Percentiles rank a stretch among this genome's conserved stretches.
Evolutionary conservation across 345 rosid species (phyloP).

Genomic region (Lepidium aucheri): DNA sequence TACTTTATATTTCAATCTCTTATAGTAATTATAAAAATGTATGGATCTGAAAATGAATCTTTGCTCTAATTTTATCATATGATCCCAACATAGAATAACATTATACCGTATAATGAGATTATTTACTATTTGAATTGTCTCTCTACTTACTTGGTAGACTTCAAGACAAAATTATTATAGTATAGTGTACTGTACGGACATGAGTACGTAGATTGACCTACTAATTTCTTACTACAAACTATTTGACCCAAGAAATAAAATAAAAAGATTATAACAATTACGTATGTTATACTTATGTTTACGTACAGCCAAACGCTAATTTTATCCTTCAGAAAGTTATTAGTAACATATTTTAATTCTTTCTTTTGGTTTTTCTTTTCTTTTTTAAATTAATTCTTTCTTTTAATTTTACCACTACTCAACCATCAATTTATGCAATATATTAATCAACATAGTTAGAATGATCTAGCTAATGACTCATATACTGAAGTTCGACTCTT

Average conservation of each 20-base stretch:
- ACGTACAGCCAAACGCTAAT: background rate
- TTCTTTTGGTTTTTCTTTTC: no score
- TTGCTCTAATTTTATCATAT: background rate
- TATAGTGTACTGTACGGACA: conserved; percentile 2
- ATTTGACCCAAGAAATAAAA: no score
- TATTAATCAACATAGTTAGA: no score
- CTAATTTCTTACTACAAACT: background rate
- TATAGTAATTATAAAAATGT: background rate
- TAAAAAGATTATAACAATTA: background rate
- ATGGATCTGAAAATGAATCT: background rate
- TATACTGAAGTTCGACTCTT: no score
- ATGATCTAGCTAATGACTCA: no score
- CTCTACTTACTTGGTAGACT: background rate
- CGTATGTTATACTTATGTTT: background rate
- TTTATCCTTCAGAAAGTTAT: background rate
- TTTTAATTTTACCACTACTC: background rate
- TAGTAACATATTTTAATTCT: no score
- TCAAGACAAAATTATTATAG: conserved; percentile 9
- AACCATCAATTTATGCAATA: background rate
- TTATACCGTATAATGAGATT: background rate
- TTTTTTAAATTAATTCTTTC: no score
- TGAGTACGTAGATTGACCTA: background rate
- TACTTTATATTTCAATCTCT: background rate
- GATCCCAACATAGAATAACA: background rate
- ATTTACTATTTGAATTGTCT: background rate